Evolutionary conservation across 805 yeast genomes (phyloP), one percentile per base, ranked within the genome.

Genomic region (Nakazawaea wyomingensis): DNA sequence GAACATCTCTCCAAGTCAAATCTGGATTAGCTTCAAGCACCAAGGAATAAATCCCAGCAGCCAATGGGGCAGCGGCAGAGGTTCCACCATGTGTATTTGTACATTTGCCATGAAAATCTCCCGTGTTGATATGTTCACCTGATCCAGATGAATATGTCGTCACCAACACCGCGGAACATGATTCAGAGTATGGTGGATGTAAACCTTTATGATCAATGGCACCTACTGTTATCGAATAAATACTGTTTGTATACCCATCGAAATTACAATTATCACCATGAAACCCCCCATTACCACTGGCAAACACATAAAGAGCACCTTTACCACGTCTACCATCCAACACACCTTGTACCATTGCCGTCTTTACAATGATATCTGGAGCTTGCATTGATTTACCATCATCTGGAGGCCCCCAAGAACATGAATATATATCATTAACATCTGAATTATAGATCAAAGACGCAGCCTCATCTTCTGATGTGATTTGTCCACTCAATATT

Each of bases 371-470:
- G 27, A 66, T 60, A 19, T 86, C 85, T 0, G 99, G 99, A 3
- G 78, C 93, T 41, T 86, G 89, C 72, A 93, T 77, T 1, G 95
- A 76, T 44, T 61, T 71, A 0, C 99, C 99, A 59, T 91, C 86
- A 61, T 93, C 99, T 3, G 88, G 76, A 2, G 99, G 99, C 6
- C 99, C 99, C 99, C 99, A 93, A 3, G 96, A 88, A 62, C 99
- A 93, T 3, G 96, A 86, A 60, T 89, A 93, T 31, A 93, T 93
- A 60, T 93, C 96, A 61, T 93, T 93, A 21, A 78, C 75, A 48
- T 87, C 90, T 49, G 85, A 66, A 0, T 80, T 90, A 61, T 85
- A 84, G 29, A 85, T 72, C 71, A 93, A 68, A 1, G 98, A 85
- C 2, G 85, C 78, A 0, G 98, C 98, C 62, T 93, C 99, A 49